phyloP scores from a whole-genome alignment of 1,284 basidiomycete species.

The Moniliophthora roreri region DNA sequence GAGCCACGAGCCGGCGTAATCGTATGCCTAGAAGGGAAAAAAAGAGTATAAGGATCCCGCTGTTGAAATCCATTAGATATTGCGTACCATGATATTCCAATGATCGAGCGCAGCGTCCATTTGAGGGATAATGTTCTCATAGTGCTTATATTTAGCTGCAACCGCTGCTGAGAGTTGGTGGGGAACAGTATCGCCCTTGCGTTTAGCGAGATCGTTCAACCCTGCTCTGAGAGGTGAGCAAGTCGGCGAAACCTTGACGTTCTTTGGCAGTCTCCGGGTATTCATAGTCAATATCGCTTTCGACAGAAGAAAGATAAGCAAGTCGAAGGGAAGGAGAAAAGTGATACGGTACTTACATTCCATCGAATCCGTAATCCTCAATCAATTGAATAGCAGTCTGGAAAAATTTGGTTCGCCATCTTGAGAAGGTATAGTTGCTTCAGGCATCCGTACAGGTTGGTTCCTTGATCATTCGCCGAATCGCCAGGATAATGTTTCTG shows the following conservation, averaged over 20 bases:
- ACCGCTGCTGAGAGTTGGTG: conserved; percentile 61
- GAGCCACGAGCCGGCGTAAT: conserved; percentile 74
- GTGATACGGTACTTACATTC: conserved; percentile 51
- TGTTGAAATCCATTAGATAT: no score
- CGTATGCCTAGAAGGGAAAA: conserved; percentile 62
- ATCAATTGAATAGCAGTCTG: conserved; percentile 68
- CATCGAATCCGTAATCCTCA: conserved; percentile 88
- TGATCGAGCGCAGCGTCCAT: conserved; percentile 78
- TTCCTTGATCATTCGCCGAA: conserved; percentile 62
- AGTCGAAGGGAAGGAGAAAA: neutral
- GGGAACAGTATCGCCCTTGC: conserved; percentile 59
- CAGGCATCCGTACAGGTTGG: conserved; percentile 84
- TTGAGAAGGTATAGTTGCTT: conserved; percentile 81
- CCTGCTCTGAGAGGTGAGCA: conserved; percentile 58
- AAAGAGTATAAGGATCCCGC: neutral
- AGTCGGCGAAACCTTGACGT: conserved; percentile 58
- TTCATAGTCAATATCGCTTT: conserved; percentile 75
- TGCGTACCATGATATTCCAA: conserved; percentile 90
- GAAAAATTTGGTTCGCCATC: conserved; percentile 72
- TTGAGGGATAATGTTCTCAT: conserved; percentile 61
- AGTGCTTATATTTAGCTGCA: conserved; percentile 67
- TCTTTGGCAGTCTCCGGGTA: conserved; percentile 51
- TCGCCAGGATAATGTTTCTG: conserved; percentile 70
- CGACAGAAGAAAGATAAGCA: neutral
- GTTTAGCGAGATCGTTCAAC: conserved; percentile 47